A percentile compares a stretch with the other conserved stretches of the same genome.
phyloP scores from a whole-genome alignment of 2,329 filamentous ascomycete species.

The Leptosphaerulina australis region DNA sequence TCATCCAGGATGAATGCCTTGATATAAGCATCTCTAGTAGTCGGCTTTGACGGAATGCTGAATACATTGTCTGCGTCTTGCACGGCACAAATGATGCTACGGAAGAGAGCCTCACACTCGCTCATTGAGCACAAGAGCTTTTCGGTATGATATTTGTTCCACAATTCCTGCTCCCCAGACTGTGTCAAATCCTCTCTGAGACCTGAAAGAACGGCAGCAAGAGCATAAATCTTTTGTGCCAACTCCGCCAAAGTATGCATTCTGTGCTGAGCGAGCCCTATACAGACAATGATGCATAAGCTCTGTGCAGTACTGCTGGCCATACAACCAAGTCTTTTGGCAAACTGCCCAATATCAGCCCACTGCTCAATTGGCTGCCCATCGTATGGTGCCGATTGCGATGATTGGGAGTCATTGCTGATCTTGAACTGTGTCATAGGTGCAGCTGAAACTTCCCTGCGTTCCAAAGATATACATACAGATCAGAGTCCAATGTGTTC shows the following conservation, averaged over 20 bases:
- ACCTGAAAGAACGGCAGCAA: neutral
- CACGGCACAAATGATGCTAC: neutral
- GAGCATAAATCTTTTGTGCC: neutral
- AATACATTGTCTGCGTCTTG: neutral
- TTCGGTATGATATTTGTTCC: slow-evolving; percentile 1
- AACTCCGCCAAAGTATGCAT: neutral
- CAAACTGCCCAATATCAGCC: neutral
- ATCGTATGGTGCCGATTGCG: neutral
- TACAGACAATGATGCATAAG: neutral
- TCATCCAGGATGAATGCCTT: neutral
- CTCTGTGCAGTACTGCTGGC: slow-evolving; percentile 1
- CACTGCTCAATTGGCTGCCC: neutral
- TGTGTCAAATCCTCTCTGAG: neutral
- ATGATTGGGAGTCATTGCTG: neutral
- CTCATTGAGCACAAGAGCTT: neutral
- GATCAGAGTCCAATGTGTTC: too few relatives aligned
- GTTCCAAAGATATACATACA: too few relatives aligned
- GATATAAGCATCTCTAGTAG: neutral
- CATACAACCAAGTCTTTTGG: neutral
- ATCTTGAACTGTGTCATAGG: neutral
- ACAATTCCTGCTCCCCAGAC: neutral
- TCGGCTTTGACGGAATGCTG: neutral
- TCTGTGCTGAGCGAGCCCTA: too few relatives aligned
- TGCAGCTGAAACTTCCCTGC: neutral
- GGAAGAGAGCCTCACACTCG: neutral